Evolutionary conservation across 2,329 filamentous ascomycete genomes (phyloP).

Genomic region (Neophaeococcomyces mojaviensis): DNA sequence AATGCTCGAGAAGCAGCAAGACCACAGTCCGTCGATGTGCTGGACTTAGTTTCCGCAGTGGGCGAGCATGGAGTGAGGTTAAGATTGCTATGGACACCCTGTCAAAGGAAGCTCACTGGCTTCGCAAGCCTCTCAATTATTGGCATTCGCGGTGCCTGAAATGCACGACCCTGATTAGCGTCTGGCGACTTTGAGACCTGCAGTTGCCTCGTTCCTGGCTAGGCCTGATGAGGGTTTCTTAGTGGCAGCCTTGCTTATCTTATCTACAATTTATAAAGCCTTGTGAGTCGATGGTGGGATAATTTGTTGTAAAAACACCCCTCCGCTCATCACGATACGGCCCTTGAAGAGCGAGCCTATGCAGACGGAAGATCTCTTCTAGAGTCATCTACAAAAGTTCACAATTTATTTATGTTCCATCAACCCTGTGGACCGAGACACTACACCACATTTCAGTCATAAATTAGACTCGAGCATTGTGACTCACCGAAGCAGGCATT

Average conservation of each 20-base stretch:
- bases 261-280: not conserved
- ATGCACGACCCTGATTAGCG: too few species aligned
- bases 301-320: not conserved
- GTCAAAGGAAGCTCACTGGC: not conserved
- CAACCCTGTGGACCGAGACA: too few species aligned
- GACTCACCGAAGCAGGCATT: too few species aligned
- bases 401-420: too few species aligned
- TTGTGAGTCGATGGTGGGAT: not conserved
- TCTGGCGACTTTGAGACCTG: too few species aligned
- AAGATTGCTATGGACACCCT: slow-evolving; percentile 1
- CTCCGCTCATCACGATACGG: not conserved
- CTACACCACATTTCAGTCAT: too few species aligned
- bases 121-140: too few species aligned
- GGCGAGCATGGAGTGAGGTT: not conserved
- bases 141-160: too few species aligned
- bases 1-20: not conserved
- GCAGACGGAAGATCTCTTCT: too few species aligned
- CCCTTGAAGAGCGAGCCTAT: too few species aligned
- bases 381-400: too few species aligned
- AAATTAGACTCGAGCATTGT: too few species aligned
- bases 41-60: not conserved
- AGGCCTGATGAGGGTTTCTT: not conserved
- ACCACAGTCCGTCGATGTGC: not conserved
- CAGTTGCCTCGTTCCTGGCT: slow-evolving; percentile 2
- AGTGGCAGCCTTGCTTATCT: not conserved